phyloP scores from a whole-genome alignment of 768 basidiomycete genomes.

The Hygrophorus pudorinus region DNA sequence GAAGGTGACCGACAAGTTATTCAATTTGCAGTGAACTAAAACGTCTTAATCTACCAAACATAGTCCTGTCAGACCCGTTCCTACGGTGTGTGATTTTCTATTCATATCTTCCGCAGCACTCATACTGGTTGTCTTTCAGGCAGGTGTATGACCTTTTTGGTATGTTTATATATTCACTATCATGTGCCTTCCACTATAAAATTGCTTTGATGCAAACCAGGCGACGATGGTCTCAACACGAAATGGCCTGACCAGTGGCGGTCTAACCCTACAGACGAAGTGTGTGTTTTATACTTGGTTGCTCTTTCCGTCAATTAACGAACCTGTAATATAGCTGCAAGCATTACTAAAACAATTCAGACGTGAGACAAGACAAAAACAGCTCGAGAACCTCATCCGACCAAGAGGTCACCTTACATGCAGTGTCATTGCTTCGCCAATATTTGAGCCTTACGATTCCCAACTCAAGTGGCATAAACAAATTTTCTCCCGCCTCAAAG shows the following conservation, averaged over 20 bases:
- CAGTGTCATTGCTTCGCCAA: slow-evolving; percentile 37
- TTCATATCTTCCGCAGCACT: slow-evolving; percentile 1
- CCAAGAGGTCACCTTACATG: slow-evolving; percentile 36
- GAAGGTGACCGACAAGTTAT: slow-evolving; percentile 44
- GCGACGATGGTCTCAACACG: slow-evolving; percentile 27
- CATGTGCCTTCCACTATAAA: not conserved
- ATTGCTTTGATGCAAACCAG: slow-evolving; percentile 10
- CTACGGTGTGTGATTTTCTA: slow-evolving; percentile 37
- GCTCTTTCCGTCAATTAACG: not conserved
- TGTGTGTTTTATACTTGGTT: slow-evolving; percentile 13
- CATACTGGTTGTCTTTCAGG: slow-evolving; percentile 23
- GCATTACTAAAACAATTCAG: slow-evolving; percentile 30
- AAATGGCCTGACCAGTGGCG: slow-evolving; percentile 36
- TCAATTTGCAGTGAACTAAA: not conserved
- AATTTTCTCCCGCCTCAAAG: slow-evolving; percentile 25
- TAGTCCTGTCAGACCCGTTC: slow-evolving; percentile 67
- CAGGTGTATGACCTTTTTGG: slow-evolving; percentile 73
- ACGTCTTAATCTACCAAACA: not conserved
- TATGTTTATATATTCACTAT: slow-evolving; percentile 13
- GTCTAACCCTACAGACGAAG: slow-evolving; percentile 37
- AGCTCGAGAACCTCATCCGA: slow-evolving; percentile 28
- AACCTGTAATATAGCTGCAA: slow-evolving; percentile 30
- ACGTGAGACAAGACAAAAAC: slow-evolving; percentile 25
- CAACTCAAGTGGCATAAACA: slow-evolving; percentile 16
- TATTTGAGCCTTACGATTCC: slow-evolving; percentile 30